These are phyloP conservation scores for Bacidia rubella DNA, from an alignment of 495 filamentous ascomycete species.

Conservation along the genomic window DNA sequence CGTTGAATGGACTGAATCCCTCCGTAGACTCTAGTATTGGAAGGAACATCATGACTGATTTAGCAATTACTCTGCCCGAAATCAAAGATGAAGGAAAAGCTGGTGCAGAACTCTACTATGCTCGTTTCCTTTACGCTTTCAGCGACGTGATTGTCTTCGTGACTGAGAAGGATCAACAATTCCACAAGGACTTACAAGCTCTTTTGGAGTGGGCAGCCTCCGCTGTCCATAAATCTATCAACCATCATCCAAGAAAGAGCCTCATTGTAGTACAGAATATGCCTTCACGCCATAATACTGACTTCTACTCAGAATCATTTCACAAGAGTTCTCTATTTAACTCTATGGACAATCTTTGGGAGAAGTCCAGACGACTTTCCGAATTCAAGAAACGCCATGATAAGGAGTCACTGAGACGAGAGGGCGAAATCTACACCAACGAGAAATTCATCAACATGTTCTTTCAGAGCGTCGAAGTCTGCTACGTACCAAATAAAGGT, in stretches of 20 bases:
- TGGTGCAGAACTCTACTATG: conserved; percentile 13
- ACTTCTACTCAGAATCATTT: not conserved
- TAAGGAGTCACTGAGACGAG: not conserved
- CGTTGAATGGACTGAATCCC: not conserved
- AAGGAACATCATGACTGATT: not conserved
- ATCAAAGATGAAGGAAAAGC: conserved; percentile 8
- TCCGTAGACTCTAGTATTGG: not conserved
- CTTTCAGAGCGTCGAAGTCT: conserved; percentile 1
- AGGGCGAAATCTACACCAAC: not conserved
- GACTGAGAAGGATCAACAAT: conserved; percentile 8
- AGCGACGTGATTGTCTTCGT: conserved; percentile 16
- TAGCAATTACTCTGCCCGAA: conserved; percentile 6
- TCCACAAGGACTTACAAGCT: conserved; percentile 9
- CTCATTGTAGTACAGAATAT: not conserved
- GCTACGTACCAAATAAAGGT: not conserved
- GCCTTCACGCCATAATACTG: not conserved
- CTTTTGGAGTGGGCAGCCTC: conserved; percentile 13
- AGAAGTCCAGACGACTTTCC: not conserved
- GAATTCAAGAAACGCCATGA: not conserved
- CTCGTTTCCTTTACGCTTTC: conserved; percentile 15
- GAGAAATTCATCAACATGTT: not conserved
- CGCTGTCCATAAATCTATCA: not conserved
- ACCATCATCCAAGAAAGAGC: not conserved
- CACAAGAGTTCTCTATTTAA: not conserved
- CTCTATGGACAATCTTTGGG: conserved; percentile 1